These are phyloP conservation scores for Neurospora sp. DNA, from an alignment of 495 filamentous ascomycete genomes.

Conservation along the genomic window DNA sequence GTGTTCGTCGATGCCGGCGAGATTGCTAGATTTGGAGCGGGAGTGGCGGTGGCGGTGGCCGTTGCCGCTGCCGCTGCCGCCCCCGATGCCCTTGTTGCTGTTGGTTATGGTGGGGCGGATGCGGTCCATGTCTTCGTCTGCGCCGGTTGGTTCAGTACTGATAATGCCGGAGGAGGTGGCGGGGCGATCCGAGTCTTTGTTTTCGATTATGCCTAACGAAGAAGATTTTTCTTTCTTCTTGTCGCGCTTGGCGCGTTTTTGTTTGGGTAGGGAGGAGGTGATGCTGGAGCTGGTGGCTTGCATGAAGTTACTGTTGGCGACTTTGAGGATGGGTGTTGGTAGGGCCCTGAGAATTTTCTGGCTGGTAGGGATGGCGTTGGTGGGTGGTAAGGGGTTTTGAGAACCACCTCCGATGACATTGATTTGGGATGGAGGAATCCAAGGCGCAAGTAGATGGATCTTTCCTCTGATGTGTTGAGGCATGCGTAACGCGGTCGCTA, in stretches of 20 bases:
- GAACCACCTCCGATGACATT: slow-evolving; percentile 62
- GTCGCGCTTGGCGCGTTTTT: slow-evolving; percentile 49
- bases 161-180: background rate
- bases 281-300: slow-evolving; percentile 82
- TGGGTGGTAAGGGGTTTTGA: slow-evolving; percentile 57
- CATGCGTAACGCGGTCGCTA: slow-evolving; percentile 91
- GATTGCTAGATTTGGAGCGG: slow-evolving; percentile 19
- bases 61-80: slow-evolving; percentile 3
- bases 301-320: slow-evolving; percentile 92
- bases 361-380: slow-evolving; percentile 77
- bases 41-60: slow-evolving; percentile 12
- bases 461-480: slow-evolving; percentile 91
- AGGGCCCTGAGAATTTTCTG: slow-evolving; percentile 86
- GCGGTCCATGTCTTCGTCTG: slow-evolving; percentile 30
- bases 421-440: slow-evolving; percentile 98
- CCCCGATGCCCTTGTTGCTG: slow-evolving; percentile 10
- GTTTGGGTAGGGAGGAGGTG: slow-evolving; percentile 63
- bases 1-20: slow-evolving; percentile 15
- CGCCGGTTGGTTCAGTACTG: slow-evolving; percentile 3
- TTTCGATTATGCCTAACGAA: background rate
- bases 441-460: slow-evolving; percentile 91
- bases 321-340: slow-evolving; percentile 84
- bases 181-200: background rate
- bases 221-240: slow-evolving; percentile 24
- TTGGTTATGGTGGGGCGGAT: slow-evolving; percentile 21